Percentiles rank a stretch among this genome's conserved stretches.
phyloP scores from a whole-genome alignment of 805 yeast genomes.

The Brettanomyces bruxellensis region DNA sequence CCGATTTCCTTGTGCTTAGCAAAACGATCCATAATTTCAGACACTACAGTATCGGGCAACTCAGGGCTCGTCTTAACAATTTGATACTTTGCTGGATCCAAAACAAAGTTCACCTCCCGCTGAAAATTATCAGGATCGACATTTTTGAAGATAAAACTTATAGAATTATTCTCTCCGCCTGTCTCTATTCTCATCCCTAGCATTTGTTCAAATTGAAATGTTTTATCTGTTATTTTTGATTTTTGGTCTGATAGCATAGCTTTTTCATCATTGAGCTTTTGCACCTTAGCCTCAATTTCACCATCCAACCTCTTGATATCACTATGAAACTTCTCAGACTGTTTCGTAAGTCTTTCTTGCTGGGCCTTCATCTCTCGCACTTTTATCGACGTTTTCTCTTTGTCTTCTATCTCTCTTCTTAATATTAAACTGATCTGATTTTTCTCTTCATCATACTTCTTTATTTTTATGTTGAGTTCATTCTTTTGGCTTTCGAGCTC shows the following conservation, averaged over 20 bases:
- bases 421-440: conserved; percentile 14
- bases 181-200: conserved; percentile 40
- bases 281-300: conserved; percentile 15
- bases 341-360: conserved; percentile 24
- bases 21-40: conserved; percentile 14
- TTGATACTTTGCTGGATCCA: conserved; percentile 29
- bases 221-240: conserved; percentile 30
- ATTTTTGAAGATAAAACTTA: conserved; percentile 35
- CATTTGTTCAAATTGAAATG: conserved; percentile 34
- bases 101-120: conserved; percentile 33
- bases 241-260: conserved; percentile 29
- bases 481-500: conserved; percentile 14
- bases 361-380: conserved; percentile 31
- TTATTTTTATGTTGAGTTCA: conserved; percentile 12
- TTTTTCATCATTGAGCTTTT: conserved; percentile 19
- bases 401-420: conserved; percentile 11
- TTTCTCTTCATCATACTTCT: conserved; percentile 12
- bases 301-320: conserved; percentile 23
- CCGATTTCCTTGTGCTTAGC: conserved; percentile 23
- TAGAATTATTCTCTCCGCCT: conserved; percentile 22
- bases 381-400: conserved; percentile 27
- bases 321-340: conserved; percentile 15
- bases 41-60: conserved; percentile 15
- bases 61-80: conserved; percentile 29
- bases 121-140: conserved; percentile 37